phyloP scores from a whole-genome alignment of 805 yeast genomes.

The Cyberlindnera japonica region DNA sequence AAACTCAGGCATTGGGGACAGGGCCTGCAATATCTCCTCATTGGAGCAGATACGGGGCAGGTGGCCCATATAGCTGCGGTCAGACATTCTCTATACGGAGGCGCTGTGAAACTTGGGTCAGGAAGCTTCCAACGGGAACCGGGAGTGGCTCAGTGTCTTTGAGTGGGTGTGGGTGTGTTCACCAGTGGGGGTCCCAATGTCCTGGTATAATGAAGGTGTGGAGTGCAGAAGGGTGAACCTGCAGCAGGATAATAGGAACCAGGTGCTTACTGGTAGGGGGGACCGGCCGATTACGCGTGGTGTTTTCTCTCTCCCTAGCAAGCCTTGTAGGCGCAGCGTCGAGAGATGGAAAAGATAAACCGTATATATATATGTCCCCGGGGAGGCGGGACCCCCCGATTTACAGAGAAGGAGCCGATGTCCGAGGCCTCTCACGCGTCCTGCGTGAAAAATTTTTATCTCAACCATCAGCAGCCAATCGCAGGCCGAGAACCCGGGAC shows the following conservation, averaged over 20 bases:
- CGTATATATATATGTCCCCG: slow-evolving; percentile 7
- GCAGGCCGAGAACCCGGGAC: not conserved
- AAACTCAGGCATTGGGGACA: slow-evolving; percentile 27
- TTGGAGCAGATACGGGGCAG: slow-evolving; percentile 18
- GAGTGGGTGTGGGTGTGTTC: not conserved
- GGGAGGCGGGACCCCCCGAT: not conserved
- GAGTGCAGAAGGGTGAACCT: too few relatives aligned
- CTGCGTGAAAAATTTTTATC: slow-evolving; percentile 22
- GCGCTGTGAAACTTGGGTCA: too few relatives aligned
- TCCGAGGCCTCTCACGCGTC: slow-evolving; percentile 2
- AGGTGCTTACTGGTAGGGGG: too few relatives aligned
- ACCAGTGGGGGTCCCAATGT: not conserved
- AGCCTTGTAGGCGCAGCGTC: not conserved
- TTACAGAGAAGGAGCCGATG: not conserved
- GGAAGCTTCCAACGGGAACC: too few relatives aligned
- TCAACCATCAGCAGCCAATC: slow-evolving; percentile 26
- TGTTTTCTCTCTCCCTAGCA: too few relatives aligned
- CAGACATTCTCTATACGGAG: slow-evolving; percentile 1
- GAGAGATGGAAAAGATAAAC: slow-evolving; percentile 18
- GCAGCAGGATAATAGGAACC: too few relatives aligned
- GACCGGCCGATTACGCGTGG: too few relatives aligned
- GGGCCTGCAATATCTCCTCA: slow-evolving; percentile 24
- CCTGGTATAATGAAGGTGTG: too few relatives aligned
- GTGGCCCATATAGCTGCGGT: not conserved
- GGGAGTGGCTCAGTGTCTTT: too few relatives aligned